phyloP scores from a whole-genome alignment of 1,284 basidiomycete genomes.

The Tilletia setariae region DNA sequence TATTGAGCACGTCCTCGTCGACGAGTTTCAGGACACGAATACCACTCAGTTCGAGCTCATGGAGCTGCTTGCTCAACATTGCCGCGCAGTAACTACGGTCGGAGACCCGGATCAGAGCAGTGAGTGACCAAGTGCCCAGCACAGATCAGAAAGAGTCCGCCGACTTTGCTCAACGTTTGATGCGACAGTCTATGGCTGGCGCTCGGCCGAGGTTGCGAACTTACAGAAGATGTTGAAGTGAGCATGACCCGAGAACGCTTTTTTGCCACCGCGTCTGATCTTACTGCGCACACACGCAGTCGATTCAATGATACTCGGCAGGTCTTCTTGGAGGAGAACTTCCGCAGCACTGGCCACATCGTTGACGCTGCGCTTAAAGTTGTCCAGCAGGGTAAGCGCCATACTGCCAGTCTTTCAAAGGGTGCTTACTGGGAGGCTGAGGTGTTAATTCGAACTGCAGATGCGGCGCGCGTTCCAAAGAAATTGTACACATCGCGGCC shows the following conservation, averaged over 20 bases:
- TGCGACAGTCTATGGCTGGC: constrained; percentile 64
- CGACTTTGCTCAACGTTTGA: background rate
- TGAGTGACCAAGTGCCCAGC: background rate
- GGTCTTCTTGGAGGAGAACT: constrained; percentile 80
- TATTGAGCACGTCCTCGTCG: constrained; percentile 76
- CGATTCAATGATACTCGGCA: constrained; percentile 57
- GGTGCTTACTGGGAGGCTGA: background rate
- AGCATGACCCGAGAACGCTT: background rate
- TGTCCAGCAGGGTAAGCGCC: constrained; percentile 68
- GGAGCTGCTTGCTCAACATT: constrained; percentile 57
- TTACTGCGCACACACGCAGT: background rate
- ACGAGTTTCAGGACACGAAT: constrained; percentile 92
- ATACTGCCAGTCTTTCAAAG: no score
- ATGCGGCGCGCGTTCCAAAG: constrained; percentile 72
- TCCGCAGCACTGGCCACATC: constrained; percentile 77
- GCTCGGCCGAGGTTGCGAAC: constrained; percentile 63
- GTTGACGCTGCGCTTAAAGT: constrained; percentile 72
- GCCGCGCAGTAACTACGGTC: constrained; percentile 67
- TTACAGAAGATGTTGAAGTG: constrained; percentile 38
- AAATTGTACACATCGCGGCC: constrained; percentile 72
- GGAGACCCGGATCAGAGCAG: constrained; percentile 89
- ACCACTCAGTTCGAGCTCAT: constrained; percentile 80
- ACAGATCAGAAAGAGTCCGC: background rate
- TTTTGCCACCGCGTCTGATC: constrained; percentile 5
- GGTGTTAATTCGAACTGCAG: no score